A percentile compares a stretch with the other conserved stretches of the same genome.
Conservation (phyloP, 192 early-diverging fungal genomes). For the Coemansia sp. region DNA sequence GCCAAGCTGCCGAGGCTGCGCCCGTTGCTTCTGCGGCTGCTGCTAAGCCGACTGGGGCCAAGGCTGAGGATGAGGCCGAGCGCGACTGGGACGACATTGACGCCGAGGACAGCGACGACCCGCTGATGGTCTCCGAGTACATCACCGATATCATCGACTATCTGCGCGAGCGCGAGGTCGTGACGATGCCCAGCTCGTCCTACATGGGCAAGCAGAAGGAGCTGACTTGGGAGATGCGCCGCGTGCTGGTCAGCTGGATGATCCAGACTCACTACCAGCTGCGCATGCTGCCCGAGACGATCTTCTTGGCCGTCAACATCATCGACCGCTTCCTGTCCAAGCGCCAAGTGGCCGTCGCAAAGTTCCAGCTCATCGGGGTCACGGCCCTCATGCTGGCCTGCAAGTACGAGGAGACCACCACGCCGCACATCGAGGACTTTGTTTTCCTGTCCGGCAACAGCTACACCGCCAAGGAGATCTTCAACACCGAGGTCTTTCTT, state of each 20-base stretch:
- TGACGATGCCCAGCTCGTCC: slow-evolving; percentile 73
- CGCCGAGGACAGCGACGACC: slow-evolving; percentile 78
- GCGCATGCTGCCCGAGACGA: slow-evolving; percentile 90
- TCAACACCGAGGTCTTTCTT: slow-evolving; percentile 91
- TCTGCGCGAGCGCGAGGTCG: slow-evolving; percentile 74
- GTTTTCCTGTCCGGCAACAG: slow-evolving; percentile 83
- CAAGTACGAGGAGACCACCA: slow-evolving; percentile 94
- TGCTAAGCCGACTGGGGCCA: not conserved
- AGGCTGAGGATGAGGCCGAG: slow-evolving; percentile 5
- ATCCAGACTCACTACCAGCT: slow-evolving; percentile 92
- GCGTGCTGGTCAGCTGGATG: slow-evolving; percentile 94
- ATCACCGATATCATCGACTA: slow-evolving; percentile 92
- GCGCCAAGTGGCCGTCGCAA: slow-evolving; percentile 81
- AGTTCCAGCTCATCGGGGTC: slow-evolving; percentile 94
- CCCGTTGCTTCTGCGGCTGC: slow-evolving; percentile 7
- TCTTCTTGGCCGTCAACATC: slow-evolving; percentile 92
- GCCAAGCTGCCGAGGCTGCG: slow-evolving; percentile 16
- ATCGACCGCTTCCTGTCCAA: slow-evolving; percentile 93
- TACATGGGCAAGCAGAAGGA: slow-evolving; percentile 89
- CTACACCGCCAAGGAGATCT: slow-evolving; percentile 81
- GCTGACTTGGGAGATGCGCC: slow-evolving; percentile 91
- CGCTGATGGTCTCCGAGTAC: slow-evolving; percentile 94
- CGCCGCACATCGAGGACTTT: slow-evolving; percentile 85
- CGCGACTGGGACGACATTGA: slow-evolving; percentile 77
- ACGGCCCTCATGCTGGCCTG: slow-evolving; percentile 88